Conservation (phyloP, 495 filamentous ascomycete species). For the Aspergillus sclerotiicarbonarius region DNA sequence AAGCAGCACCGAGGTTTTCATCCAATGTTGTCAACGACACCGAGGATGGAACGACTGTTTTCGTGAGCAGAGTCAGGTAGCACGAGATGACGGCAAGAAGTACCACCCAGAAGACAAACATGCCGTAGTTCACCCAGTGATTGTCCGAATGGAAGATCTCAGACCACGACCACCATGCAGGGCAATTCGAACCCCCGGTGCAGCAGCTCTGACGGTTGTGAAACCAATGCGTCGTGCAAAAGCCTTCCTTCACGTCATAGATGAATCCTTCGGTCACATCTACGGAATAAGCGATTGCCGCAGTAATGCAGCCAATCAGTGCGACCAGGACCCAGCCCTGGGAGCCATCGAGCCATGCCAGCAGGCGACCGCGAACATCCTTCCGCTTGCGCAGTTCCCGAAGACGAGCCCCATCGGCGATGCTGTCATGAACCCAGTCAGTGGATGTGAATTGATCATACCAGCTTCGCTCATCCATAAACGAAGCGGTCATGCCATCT, state of each 20-base stretch:
- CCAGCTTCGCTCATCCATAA: conserved; percentile 86
- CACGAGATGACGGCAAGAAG: conserved; percentile 74
- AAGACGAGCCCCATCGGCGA: conserved; percentile 87
- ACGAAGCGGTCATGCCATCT: conserved; percentile 48
- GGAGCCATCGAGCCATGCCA: conserved; percentile 76
- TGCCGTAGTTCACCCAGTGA: conserved; percentile 66
- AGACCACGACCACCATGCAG: conserved; percentile 76
- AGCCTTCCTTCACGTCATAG: conserved; percentile 90
- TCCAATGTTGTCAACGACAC: conserved; percentile 84
- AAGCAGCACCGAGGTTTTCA: conserved; percentile 63
- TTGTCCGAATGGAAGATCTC: conserved; percentile 59
- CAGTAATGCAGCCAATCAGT: conserved; percentile 84
- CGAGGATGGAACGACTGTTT: conserved; percentile 86
- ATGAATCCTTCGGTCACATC: conserved; percentile 79
- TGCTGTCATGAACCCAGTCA: conserved; percentile 98
- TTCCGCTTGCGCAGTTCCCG: conserved; percentile 78
- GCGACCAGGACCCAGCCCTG: conserved; percentile 96
- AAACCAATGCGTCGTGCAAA: conserved; percentile 72
- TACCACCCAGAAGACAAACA: conserved; percentile 71
- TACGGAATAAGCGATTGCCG: conserved; percentile 82
- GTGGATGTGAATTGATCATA: conserved; percentile 99
- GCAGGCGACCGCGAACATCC: conserved; percentile 76
- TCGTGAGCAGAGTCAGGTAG: conserved; percentile 77
- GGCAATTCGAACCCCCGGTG: conserved; percentile 58
- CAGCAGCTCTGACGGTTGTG: conserved; percentile 77